These are phyloP conservation scores for Chytridiales sp. DNA, from an alignment of 371 early-diverging fungal genomes.

Conservation along the genomic window DNA sequence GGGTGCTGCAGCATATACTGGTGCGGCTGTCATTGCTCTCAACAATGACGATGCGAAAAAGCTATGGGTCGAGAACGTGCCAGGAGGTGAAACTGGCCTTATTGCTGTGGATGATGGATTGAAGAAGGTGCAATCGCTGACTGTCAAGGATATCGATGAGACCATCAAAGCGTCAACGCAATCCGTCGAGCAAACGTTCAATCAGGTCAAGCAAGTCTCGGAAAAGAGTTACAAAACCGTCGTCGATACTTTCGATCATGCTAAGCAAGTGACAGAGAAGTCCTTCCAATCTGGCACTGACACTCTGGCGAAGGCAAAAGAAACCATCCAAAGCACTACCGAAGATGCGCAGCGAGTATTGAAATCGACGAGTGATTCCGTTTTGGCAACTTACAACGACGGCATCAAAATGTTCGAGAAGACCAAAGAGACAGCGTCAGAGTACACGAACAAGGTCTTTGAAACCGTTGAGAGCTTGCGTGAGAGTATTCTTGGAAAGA, in stretches of 20 bases:
- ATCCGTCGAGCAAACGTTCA: too few species aligned
- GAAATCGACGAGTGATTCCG: conserved; percentile 9
- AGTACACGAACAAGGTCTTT: conserved; percentile 12
- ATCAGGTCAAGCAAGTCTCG: too few species aligned
- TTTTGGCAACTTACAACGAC: conserved; percentile 8
- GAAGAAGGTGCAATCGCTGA: not conserved
- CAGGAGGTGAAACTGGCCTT: conserved; percentile 25
- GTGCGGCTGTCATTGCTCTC: conserved; percentile 33
- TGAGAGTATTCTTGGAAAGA: conserved; percentile 14
- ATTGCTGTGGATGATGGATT: too few species aligned
- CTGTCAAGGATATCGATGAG: conserved; percentile 16
- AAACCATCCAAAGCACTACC: too few species aligned
- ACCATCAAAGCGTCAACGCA: too few species aligned
- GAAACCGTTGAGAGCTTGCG: conserved; percentile 14
- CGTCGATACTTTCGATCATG: too few species aligned
- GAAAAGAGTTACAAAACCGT: too few species aligned
- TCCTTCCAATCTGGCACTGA: too few species aligned
- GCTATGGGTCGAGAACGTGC: conserved; percentile 35
- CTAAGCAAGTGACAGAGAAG: too few species aligned
- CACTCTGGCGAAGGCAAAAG: too few species aligned
- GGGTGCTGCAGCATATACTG: conserved; percentile 23
- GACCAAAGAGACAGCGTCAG: conserved; percentile 11
- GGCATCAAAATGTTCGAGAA: not conserved
- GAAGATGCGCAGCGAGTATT: too few species aligned
- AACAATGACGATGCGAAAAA: conserved; percentile 23